Evolutionary conservation across 1,284 basidiomycete species (phyloP).

Genomic region (Cutaneotrichosporon mucoides): DNA sequence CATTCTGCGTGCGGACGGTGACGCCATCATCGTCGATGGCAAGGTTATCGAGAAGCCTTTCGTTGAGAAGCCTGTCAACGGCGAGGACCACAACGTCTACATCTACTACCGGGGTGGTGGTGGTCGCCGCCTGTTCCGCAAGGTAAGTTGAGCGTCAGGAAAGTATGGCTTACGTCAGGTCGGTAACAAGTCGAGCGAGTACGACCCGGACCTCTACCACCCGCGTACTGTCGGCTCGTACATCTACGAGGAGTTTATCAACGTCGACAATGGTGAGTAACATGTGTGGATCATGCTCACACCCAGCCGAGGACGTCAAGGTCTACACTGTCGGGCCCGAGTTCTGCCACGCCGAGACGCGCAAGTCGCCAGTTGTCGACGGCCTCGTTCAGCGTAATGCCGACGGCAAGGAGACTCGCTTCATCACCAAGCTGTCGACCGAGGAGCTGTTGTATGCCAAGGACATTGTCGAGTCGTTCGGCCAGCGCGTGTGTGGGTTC

Average conservation of each 20-base stretch:
- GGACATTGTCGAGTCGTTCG: slow-evolving; percentile 92
- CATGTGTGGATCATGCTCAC: not conserved
- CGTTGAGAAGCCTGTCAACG: slow-evolving; percentile 96
- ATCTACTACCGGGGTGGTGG: slow-evolving; percentile 97
- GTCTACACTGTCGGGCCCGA: slow-evolving; percentile 97
- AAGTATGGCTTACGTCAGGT: slow-evolving; percentile 43
- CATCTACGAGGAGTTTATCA: slow-evolving; percentile 97
- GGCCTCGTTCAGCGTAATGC: slow-evolving; percentile 95
- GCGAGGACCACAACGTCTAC: slow-evolving; percentile 98
- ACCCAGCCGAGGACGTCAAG: slow-evolving; percentile 86
- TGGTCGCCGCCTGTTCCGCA: slow-evolving; percentile 84
- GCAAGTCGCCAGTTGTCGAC: slow-evolving; percentile 98
- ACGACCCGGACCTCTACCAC: slow-evolving; percentile 75
- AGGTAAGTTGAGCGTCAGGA: slow-evolving; percentile 49
- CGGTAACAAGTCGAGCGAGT: slow-evolving; percentile 97
- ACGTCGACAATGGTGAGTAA: slow-evolving; percentile 76
- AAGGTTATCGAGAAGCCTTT: slow-evolving; percentile 91
- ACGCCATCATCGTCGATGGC: slow-evolving; percentile 87
- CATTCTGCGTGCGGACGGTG: slow-evolving; percentile 70
- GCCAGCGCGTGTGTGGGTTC: slow-evolving; percentile 96
- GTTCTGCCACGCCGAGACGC: slow-evolving; percentile 96
- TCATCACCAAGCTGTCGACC: slow-evolving; percentile 86
- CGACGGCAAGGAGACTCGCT: slow-evolving; percentile 98
- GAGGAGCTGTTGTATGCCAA: slow-evolving; percentile 85
- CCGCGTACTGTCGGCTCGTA: slow-evolving; percentile 94